Base-by-base conservation (phyloP, 106 monocot species). In the Platanthera guangdongensis region DNA sequence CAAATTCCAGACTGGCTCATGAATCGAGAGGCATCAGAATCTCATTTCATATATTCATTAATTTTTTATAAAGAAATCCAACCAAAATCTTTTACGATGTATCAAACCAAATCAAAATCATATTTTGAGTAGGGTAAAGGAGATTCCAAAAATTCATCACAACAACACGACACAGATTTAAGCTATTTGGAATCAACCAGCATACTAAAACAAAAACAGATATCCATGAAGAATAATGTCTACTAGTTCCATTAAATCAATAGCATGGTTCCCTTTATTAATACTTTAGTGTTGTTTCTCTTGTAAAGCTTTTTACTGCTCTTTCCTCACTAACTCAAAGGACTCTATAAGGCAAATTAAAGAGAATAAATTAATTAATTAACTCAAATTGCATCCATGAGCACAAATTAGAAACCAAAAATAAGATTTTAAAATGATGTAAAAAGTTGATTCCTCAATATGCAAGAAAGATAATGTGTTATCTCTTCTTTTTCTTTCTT, bases 271-370 rank as follows among this genome's bases (percentile, higher is more conserved):
- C 47, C 80, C 85, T 76, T 75, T 86, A 3, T 83, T 81, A 68
- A 63, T 80, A 71, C 78, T 75, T 49, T 78, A 39, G 30, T 45
- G 73, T 11, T 71, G 73, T 78, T 89, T 93, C 76, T 82, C 90
- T 60, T 90, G 90, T 48, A 90, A 47, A 68, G 81, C 68, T 86
- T 87, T 93, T 0, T 89, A 88, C 65, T 96, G 95, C 71, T 96
- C 93, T 78, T 88, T 90, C 81, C 95, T 93, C 95, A 93, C 93
- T 67, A 89, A 79, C 78, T 96, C 93, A 84, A 96, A 96, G 13
- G 95, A 96, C 74, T 71, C 95, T 96, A 78, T 45, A n/a, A 21
- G 73, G 14, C 64, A 46, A 73, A 53, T 76, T 57, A 51, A 65
- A 30, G 13, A 78, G 22, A 51, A 60, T 62, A 72, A 25, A 25